These are phyloP conservation scores for Mychonastes homosphaera DNA, from an alignment of 139 green algal species.

Conservation along the genomic window DNA sequence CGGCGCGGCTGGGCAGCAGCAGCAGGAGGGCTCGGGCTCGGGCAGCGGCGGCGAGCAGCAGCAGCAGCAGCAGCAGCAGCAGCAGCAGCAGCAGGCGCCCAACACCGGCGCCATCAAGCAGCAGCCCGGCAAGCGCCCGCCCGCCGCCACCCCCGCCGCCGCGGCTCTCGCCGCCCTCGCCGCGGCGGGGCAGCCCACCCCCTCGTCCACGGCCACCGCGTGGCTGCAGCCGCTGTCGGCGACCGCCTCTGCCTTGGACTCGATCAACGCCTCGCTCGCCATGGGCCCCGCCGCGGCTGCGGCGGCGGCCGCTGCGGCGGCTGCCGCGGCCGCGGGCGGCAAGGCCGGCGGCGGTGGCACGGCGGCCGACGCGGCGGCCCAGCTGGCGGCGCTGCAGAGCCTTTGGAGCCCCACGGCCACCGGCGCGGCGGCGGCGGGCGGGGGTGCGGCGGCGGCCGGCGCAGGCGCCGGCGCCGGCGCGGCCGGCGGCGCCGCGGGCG, in stretches of 20 bases:
- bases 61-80: background rate
- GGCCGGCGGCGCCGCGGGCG: background rate
- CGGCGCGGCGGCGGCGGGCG: too few relatives aligned
- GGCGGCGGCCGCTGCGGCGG: background rate
- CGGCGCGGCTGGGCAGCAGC: too few relatives aligned
- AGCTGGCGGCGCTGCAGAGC: too few relatives aligned
- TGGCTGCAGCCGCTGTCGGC: background rate
- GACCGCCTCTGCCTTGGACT: background rate
- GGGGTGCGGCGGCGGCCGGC: background rate
- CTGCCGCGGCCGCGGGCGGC: constrained; percentile 1
- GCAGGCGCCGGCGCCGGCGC: background rate
- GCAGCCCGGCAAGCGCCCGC: too few relatives aligned
- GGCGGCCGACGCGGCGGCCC: too few relatives aligned
- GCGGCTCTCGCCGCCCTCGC: too few relatives aligned
- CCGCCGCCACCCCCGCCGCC: too few relatives aligned
- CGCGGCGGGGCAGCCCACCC: too few relatives aligned
- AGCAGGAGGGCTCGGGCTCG: too few relatives aligned
- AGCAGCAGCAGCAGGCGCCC: background rate
- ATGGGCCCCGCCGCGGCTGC: background rate
- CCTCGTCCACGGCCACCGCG: background rate
- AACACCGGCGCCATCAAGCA: background rate
- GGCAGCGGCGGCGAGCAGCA: background rate
- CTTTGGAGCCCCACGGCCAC: too few relatives aligned
- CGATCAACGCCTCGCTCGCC: background rate
- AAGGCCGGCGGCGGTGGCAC: constrained; percentile 1